Base-by-base conservation (phyloP, 108 stramenopile genomes). In the Nitzschia sp. region DNA sequence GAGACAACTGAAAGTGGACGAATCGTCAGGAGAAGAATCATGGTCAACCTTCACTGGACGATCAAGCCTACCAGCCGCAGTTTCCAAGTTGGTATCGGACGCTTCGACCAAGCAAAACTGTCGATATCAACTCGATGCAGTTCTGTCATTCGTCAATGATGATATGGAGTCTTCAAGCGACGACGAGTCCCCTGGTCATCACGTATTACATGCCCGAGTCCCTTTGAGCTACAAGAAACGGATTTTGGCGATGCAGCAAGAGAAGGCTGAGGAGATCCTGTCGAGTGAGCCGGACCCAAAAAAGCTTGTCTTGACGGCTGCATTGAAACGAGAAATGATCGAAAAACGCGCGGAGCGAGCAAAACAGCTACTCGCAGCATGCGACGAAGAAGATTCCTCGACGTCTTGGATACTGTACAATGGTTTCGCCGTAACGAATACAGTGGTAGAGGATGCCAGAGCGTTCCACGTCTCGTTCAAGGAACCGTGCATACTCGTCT, bases 321-420 rank as follows among this genome's bases (percentile, higher is more conserved):
- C 38, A 27, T 23, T 61, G 34, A 62, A 34, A 15, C 1, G 34
- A 11, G 73, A 68, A 17, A 58, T 54, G 4, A 60, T 58, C 23
- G 9, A 31, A 32, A 28, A 35, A 23, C 68, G 73, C 22, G 47
- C 60, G 1, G 63, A 58, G 32, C 2, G 5, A 5, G 63, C 30
- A n/a, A 68, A 74, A 6, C 9, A 44, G 19, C 19, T 28, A 33
- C 52, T 74, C 19, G 19, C 64, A 54, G 45, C 62, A 15, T 30
- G 47, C n/a, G 26, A 25, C 57, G 22, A 53, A 17, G 58, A 52
- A 2, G 29, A 46, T 3, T 17, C 35, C 3, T 29, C 50, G 26
- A 26, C 58, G 17, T 45, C 60, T 35, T 96, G 95, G 95, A 28
- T 93, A 54, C 77, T 91, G 6, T 75, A 85, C 64, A 96, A 96